Evolutionary conservation across 2,329 filamentous ascomycete genomes (phyloP).

Genomic region (Zelopaecilomyces penicillatus): DNA sequence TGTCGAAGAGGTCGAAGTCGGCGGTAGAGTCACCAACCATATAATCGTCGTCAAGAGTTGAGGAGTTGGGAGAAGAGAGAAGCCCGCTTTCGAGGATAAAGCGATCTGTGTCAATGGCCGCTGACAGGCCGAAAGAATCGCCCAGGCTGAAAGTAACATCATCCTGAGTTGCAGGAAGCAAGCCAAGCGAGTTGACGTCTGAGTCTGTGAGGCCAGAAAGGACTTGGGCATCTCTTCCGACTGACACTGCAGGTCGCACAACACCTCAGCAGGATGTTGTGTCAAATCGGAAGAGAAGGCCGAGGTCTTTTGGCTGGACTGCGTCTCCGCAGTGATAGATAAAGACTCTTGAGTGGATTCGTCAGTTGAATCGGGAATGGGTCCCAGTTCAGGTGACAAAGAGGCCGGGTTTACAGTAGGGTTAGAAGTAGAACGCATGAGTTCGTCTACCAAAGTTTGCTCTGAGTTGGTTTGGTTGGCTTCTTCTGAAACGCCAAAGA

Average conservation of each 20-base stretch:
- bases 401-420: conserved; percentile 54
- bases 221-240: conserved; percentile 55
- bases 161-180: conserved; percentile 48
- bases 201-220: conserved; percentile 36
- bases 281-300: conserved; percentile 71
- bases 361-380: conserved; percentile 37
- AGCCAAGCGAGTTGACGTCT: conserved; percentile 28
- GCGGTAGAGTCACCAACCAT: conserved; percentile 51
- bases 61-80: conserved; percentile 63
- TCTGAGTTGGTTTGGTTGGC: conserved; percentile 22
- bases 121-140: conserved; percentile 60
- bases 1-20: conserved; percentile 41
- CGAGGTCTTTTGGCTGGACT: conserved; percentile 17
- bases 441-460: conserved; percentile 32
- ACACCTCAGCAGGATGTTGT: conserved; percentile 99
- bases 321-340: conserved; percentile 12
- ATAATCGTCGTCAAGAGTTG: conserved; percentile 60
- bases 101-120: conserved; percentile 64
- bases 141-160: conserved; percentile 59
- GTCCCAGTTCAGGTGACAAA: conserved; percentile 48
- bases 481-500: conserved; percentile 42
- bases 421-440: conserved; percentile 30
- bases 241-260: conserved; percentile 99
- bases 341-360: conserved; percentile 10
- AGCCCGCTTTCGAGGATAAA: conserved; percentile 68